A percentile compares a stretch with the other conserved stretches of the same genome.
These are phyloP conservation scores for Neurospora terricola DNA, from an alignment of 495 filamentous ascomycete species.

Conservation along the genomic window DNA sequence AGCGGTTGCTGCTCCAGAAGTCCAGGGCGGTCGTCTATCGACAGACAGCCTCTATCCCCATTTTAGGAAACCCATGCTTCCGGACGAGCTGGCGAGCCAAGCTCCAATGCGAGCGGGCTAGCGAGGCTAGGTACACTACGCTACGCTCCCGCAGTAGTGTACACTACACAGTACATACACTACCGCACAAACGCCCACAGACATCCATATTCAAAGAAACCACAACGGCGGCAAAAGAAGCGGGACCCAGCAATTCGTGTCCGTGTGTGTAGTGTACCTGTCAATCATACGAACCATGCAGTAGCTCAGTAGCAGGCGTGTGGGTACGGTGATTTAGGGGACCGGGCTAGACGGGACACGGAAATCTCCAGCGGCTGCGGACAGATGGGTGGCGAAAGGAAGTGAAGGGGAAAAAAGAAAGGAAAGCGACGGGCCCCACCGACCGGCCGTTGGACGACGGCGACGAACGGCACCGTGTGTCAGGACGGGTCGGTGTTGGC, in stretches of 20 bases:
- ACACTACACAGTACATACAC: not conserved
- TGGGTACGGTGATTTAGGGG: not conserved
- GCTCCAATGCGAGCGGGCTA: too few relatives aligned
- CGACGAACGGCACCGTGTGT: too few relatives aligned
- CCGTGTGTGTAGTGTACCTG: not conserved
- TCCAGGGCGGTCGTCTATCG: not conserved
- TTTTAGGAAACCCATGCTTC: not conserved
- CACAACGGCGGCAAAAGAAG: not conserved
- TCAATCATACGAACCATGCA: not conserved
- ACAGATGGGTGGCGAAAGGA: not conserved
- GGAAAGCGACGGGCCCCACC: not conserved
- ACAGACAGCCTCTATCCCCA: not conserved
- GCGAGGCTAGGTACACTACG: not conserved
- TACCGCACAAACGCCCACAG: not conserved
- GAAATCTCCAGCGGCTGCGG: not conserved
- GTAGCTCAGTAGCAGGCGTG: not conserved
- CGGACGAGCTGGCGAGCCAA: not conserved
- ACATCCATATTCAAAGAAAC: not conserved
- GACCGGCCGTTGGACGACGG: not conserved
- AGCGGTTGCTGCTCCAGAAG: not conserved
- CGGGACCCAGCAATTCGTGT: not conserved
- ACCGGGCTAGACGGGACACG: not conserved
- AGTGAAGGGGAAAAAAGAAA: not conserved
- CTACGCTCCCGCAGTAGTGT: not conserved
- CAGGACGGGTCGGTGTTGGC: too few relatives aligned